Percentiles rank a stretch among this genome's conserved stretches.
Conservation (phyloP, 306 rosid genomes). For the Gillenia trifoliata region DNA sequence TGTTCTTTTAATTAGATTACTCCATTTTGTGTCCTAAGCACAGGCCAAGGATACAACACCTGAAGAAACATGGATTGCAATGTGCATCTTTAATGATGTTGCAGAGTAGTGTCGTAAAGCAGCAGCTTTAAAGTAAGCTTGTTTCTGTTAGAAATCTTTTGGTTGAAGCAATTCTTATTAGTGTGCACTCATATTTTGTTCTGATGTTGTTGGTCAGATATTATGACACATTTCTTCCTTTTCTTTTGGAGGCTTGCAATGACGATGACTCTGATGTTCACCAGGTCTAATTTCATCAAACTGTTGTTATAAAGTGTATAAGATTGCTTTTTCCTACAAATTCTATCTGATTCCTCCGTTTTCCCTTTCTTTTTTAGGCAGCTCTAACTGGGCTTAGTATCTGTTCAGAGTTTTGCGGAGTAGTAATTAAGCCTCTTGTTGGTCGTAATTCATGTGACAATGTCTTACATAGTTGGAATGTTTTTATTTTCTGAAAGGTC, state of each 20-base stretch:
- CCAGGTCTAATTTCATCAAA: slow-evolving; percentile 54
- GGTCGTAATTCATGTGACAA: slow-evolving; percentile 59
- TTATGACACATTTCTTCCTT: slow-evolving; percentile 81
- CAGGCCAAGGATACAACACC: slow-evolving; percentile 93
- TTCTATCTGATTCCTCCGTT: slow-evolving; percentile 3
- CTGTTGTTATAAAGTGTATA: not conserved
- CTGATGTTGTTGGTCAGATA: slow-evolving; percentile 53
- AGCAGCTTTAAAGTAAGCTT: slow-evolving; percentile 65
- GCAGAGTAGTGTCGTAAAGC: slow-evolving; percentile 97
- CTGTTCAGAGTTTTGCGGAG: slow-evolving; percentile 92
- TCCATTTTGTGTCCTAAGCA: no score
- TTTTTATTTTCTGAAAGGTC: no score
- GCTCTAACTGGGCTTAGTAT: slow-evolving; percentile 95
- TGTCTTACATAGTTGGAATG: no score
- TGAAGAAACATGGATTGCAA: slow-evolving; percentile 92
- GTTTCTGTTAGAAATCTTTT: no score
- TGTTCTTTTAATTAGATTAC: no score
- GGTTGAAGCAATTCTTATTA: not conserved
- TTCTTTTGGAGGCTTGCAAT: slow-evolving; percentile 93
- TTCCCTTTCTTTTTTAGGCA: slow-evolving; percentile 74
- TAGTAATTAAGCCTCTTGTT: slow-evolving; percentile 78
- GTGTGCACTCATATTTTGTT: not conserved
- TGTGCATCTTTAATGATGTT: slow-evolving; percentile 92
- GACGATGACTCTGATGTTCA: slow-evolving; percentile 88
- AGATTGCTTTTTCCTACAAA: not conserved